These are phyloP conservation scores for Amaranthus cruentus DNA, from an alignment of 148 eudicot genomes.

Conservation along the genomic window DNA sequence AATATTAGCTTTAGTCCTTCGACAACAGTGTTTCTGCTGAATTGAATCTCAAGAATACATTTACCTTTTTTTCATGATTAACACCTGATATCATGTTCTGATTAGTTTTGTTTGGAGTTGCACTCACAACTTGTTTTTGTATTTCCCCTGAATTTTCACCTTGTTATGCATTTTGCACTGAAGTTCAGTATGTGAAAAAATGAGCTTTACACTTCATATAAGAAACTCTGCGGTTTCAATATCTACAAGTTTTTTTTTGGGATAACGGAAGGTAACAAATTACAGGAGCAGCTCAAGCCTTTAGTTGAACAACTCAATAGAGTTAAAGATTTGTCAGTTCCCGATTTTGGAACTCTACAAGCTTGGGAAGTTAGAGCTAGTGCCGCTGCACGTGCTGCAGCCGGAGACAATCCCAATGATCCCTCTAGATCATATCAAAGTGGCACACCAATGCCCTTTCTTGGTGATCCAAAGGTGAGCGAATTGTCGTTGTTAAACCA, in stretches of 20 bases:
- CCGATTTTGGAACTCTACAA: slow-evolving; percentile 80
- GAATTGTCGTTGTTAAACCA: slow-evolving; percentile 18
- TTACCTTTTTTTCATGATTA: no score
- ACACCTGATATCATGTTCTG: no score
- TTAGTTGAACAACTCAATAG: slow-evolving; percentile 69
- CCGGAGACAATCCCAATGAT: slow-evolving; percentile 55
- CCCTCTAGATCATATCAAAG: slow-evolving; percentile 46
- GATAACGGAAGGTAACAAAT: slow-evolving; percentile 13
- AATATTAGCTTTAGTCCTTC: no score
- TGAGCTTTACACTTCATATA: background rate
- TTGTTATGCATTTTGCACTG: background rate
- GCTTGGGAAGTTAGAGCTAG: slow-evolving; percentile 81
- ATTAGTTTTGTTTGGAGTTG: background rate
- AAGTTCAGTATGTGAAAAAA: background rate
- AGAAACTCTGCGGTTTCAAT: background rate
- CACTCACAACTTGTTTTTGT: background rate
- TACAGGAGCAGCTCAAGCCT: slow-evolving; percentile 89
- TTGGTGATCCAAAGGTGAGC: slow-evolving; percentile 80
- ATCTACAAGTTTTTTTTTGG: background rate
- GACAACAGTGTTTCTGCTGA: no score
- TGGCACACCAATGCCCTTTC: slow-evolving; percentile 84
- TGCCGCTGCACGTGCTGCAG: slow-evolving; percentile 57
- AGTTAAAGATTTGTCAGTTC: slow-evolving; percentile 79
- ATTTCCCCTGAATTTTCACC: background rate
- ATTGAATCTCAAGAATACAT: no score